Evolutionary conservation across 2,329 filamentous ascomycete genomes (phyloP).

Genomic region (Sporothrix pallida): DNA sequence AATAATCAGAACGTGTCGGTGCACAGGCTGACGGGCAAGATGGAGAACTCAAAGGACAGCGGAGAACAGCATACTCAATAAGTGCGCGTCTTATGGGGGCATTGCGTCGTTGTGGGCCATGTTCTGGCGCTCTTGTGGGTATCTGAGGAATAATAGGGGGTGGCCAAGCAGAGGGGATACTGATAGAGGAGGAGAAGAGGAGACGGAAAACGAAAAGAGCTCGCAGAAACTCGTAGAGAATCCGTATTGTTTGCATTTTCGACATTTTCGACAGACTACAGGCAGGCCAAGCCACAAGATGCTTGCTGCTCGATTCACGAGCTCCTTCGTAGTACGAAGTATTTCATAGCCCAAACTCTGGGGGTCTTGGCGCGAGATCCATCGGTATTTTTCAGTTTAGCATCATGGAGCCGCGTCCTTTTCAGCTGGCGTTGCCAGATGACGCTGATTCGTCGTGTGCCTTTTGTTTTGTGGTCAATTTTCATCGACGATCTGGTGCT

Average conservation of each 20-base stretch:
- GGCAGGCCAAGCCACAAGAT: conserved; percentile 2
- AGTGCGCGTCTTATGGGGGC: conserved; percentile 11
- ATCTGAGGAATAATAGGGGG: conserved; percentile 2
- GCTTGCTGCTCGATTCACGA: neutral
- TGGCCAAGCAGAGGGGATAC: neutral
- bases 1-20: conserved; percentile 32
- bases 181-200: neutral
- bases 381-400: conserved; percentile 2
- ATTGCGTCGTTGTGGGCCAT: conserved; percentile 15
- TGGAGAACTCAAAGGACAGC: neutral
- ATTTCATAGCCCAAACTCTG: neutral
- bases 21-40: conserved; percentile 2
- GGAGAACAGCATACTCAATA: conserved; percentile 3
- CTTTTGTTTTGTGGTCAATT: neutral
- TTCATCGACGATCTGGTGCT: neutral
- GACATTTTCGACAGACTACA: neutral
- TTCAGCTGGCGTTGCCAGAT: neutral
- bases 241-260: neutral
- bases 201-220: neutral
- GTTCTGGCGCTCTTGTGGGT: neutral
- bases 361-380: conserved; percentile 23
- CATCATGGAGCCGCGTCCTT: conserved; percentile 1
- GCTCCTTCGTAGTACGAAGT: neutral
- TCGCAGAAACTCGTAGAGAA: neutral
- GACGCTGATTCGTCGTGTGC: neutral